phyloP scores from a whole-genome alignment of 768 basidiomycete genomes.

The Naganishia antarctica region DNA sequence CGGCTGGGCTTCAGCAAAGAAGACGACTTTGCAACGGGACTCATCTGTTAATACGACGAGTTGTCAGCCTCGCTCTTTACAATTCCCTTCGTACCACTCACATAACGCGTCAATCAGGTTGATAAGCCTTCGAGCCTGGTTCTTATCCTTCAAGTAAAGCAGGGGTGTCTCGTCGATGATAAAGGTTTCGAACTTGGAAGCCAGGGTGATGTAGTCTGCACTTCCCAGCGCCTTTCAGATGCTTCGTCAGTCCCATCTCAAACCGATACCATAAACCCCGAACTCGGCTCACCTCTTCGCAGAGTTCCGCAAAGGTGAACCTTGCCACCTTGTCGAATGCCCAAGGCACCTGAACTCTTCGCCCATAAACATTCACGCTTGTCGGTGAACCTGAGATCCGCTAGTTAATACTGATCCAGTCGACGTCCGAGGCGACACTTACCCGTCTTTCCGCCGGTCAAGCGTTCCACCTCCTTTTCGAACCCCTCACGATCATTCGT shows the following conservation, averaged over 20 bases:
- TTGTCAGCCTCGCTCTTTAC: background rate
- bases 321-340: constrained; percentile 51
- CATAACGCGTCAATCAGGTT: constrained; percentile 62
- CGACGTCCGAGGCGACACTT: background rate
- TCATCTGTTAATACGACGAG: constrained; percentile 36
- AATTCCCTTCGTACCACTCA: constrained; percentile 44
- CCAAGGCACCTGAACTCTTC: constrained; percentile 54
- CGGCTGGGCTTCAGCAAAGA: constrained; percentile 38
- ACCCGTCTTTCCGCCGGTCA: constrained; percentile 21
- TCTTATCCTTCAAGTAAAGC: constrained; percentile 56
- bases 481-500: constrained; percentile 34
- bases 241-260: constrained; percentile 69
- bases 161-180: constrained; percentile 56
- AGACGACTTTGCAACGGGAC: constrained; percentile 41
- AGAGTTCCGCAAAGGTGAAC: constrained; percentile 57
- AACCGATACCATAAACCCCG: no score
- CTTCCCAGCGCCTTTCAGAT: constrained; percentile 53
- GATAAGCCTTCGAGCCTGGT: constrained; percentile 61
- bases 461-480: background rate
- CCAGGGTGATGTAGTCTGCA: constrained; percentile 60
- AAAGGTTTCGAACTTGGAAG: constrained; percentile 55
- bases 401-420: background rate
- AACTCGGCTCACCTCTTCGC: constrained; percentile 56
- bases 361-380: constrained; percentile 55
- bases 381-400: constrained; percentile 26